Evolutionary conservation across 1,284 basidiomycete genomes (phyloP).

Genomic region (Trichosporon ovoides): DNA sequence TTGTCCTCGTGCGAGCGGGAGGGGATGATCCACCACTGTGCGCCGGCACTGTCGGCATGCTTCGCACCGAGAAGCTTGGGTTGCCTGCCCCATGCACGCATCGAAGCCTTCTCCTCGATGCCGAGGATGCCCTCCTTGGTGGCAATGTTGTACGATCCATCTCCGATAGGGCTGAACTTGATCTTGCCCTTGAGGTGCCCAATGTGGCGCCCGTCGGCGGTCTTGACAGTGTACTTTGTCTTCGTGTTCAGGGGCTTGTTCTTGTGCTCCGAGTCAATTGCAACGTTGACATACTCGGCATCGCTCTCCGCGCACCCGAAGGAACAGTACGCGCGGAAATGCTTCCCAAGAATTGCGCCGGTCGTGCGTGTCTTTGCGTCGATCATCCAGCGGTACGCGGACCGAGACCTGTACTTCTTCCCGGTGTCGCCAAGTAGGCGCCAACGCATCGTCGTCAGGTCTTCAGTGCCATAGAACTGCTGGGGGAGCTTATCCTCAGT

Average conservation of each 20-base stretch:
- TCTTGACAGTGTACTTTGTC: constrained; percentile 5
- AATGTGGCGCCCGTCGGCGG: not conserved
- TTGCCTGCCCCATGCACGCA: not conserved
- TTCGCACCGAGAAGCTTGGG: not conserved
- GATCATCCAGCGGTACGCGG: constrained; percentile 9
- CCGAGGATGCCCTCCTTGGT: not conserved
- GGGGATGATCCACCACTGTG: constrained; percentile 18
- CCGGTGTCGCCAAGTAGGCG: constrained; percentile 81
- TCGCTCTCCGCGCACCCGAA: constrained; percentile 2
- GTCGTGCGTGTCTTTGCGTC: constrained; percentile 2
- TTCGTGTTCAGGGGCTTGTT: not conserved
- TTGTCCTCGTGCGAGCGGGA: not conserved
- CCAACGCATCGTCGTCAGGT: constrained; percentile 10
- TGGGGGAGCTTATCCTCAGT: not conserved
- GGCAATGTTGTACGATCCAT: constrained; percentile 9
- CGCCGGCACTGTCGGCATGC: not conserved
- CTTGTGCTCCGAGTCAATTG: not conserved
- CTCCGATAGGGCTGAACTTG: not conserved
- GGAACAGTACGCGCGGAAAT: constrained; percentile 13
- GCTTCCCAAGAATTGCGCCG: constrained; percentile 2
- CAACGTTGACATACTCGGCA: constrained; percentile 10
- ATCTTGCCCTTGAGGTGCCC: not conserved
- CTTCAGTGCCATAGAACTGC: constrained; percentile 10
- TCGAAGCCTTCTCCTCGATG: not conserved
- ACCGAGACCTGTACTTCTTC: constrained; percentile 68